Conservation (phyloP, 495 filamentous ascomycete genomes). For the Trypethelium eluteriae region DNA sequence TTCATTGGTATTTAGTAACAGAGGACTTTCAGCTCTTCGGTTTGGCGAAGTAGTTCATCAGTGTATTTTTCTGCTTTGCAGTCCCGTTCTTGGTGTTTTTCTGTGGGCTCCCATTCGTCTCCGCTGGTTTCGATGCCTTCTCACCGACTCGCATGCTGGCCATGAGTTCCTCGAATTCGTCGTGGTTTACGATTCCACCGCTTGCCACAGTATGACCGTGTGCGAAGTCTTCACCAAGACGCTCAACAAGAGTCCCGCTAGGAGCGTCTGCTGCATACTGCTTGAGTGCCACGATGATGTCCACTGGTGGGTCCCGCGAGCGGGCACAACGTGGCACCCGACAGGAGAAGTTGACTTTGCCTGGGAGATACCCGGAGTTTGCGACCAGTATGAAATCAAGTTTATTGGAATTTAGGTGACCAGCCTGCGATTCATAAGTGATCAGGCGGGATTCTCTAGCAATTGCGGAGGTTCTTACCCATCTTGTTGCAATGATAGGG, state of each 20-base stretch:
- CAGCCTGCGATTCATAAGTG: conserved; percentile 25
- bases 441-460: neutral
- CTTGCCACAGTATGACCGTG: conserved; percentile 53
- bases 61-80: conserved; percentile 41
- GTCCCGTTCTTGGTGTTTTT: conserved; percentile 31
- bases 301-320: conserved; percentile 41
- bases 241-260: conserved; percentile 35
- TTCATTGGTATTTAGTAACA: neutral
- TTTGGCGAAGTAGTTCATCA: conserved; percentile 42
- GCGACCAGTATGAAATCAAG: conserved; percentile 52
- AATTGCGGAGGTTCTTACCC: conserved; percentile 28
- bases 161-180: conserved; percentile 53
- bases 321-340: conserved; percentile 44
- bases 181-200: conserved; percentile 47
- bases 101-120: conserved; percentile 27
- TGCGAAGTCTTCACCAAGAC: conserved; percentile 50
- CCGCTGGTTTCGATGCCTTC: conserved; percentile 32
- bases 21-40: neutral
- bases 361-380: conserved; percentile 51
- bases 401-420: conserved; percentile 42
- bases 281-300: conserved; percentile 48
- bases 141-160: conserved; percentile 45
- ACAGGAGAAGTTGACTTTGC: conserved; percentile 53
- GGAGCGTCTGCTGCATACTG: conserved; percentile 33
- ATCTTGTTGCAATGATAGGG: conserved; percentile 52